phyloP scores from a whole-genome alignment of 2,329 filamentous ascomycete species.

The Geosmithia morbida region DNA sequence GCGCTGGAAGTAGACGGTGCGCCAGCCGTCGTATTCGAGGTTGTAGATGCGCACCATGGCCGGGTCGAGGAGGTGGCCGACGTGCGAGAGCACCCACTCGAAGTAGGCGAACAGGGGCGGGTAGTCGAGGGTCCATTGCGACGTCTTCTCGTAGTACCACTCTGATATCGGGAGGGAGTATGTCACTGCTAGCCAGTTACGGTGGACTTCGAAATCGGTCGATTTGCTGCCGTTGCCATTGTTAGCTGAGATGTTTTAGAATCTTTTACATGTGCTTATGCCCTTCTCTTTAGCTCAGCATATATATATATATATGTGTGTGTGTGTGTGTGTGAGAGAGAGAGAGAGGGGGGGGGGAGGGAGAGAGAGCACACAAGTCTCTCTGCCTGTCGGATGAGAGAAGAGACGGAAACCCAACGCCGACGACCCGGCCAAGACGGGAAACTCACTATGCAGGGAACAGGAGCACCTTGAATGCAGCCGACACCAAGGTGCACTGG shows the following conservation, averaged over 20 bases:
- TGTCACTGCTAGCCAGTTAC: slow-evolving; percentile 96
- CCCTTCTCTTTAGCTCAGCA: no score
- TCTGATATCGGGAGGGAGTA: slow-evolving; percentile 72
- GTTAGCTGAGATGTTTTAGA: neutral
- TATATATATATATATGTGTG: no score
- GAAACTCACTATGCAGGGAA: slow-evolving; percentile 81
- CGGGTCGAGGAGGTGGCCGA: slow-evolving; percentile 62
- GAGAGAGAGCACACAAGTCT: no score
- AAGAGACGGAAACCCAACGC: neutral
- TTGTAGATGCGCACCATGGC: slow-evolving; percentile 71
- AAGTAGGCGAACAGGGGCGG: slow-evolving; percentile 97
- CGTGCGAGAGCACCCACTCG: slow-evolving; percentile 80
- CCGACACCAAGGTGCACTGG: slow-evolving; percentile 76
- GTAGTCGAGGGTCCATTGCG: slow-evolving; percentile 99
- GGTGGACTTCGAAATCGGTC: slow-evolving; percentile 96
- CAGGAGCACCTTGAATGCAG: slow-evolving; percentile 79
- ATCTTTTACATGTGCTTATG: no score
- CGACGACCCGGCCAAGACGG: neutral
- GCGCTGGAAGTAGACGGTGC: slow-evolving; percentile 87
- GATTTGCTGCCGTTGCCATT: slow-evolving; percentile 65
- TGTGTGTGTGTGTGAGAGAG: no score
- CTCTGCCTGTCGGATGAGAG: no score
- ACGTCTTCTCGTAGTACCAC: slow-evolving; percentile 97
- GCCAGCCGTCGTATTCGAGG: slow-evolving; percentile 78
- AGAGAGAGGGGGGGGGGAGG: no score